Evolutionary conservation across 257 asterid species (phyloP), one percentile per base, ranked within the genome.

Genomic region (Solanum dulcamara): DNA sequence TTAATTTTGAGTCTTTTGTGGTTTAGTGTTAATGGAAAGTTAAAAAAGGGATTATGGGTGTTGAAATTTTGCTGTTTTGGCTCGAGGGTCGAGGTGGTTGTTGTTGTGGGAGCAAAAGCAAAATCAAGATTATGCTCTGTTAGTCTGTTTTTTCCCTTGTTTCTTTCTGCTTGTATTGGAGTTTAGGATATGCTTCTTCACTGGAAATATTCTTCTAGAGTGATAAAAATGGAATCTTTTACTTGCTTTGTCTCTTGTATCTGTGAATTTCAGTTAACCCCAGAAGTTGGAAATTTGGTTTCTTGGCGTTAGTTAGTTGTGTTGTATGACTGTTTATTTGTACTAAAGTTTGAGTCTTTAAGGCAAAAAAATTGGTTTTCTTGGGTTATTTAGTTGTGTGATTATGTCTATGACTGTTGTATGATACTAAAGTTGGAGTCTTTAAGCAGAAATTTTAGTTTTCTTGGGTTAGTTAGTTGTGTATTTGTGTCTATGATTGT

Each of bases 101-200:
- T 46, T 4, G 18, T 32, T 14, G 40, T 46, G 62, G 83, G 62
- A 46, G 59, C 40, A 46, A 77, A 77, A 46, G 59, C 83, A 46
- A 77, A 77, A 46, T 15, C 28, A 77, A 77, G 83, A 77, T 77
- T 46, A 77, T 28, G 42, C 42, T 77, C 62, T 26, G 62, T 77
- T 77, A 17, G 62, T 46, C 17, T 26, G 60, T 35, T 83, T 48
- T 77, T 44, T 51, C 30, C 55, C 75, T 89, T 91, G 92, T 89
- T 91, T 57, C 80, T 46, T 90, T 87, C 85, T 89, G 90, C 50
- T 91, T 93, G 93, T 88, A 32, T 86, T 88, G 87, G 85, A 86
- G 88, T 89, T 70, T n/a, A 33, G 85, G 59, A 66, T 81, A 87
- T 74, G 85, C 77, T 83, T 85, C 81, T 83, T 33, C 80, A 30